These are phyloP conservation scores for Trichophyton benhamiae DNA, from an alignment of 2,329 filamentous ascomycete species.

Conservation along the genomic window DNA sequence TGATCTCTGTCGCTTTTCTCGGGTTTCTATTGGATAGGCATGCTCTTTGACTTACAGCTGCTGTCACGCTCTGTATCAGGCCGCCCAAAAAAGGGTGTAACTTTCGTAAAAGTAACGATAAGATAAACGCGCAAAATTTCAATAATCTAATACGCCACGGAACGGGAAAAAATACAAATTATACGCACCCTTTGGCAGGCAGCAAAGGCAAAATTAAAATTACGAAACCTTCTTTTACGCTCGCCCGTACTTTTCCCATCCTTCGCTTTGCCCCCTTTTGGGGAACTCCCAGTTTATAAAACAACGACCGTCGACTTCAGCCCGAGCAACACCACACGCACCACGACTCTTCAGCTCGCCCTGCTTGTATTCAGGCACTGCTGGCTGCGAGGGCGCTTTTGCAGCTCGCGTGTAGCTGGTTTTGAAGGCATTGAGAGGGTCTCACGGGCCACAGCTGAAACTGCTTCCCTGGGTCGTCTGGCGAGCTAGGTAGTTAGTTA, in stretches of 20 bases:
- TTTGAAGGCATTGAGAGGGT: not conserved
- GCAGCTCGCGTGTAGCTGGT: not conserved
- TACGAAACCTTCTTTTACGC: not conserved
- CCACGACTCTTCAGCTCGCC: not conserved
- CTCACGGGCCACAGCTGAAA: not conserved
- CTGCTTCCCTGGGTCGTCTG: not conserved
- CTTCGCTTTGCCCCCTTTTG: not conserved
- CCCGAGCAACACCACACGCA: not conserved
- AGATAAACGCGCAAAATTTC: not conserved
- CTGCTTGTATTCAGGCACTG: not conserved
- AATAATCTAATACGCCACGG: not conserved
- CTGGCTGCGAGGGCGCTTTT: not conserved
- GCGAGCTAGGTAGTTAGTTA: not conserved
- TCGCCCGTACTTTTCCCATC: not conserved
- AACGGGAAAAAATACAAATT: not conserved
- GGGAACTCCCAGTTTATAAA: not conserved
- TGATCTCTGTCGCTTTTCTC: not conserved
- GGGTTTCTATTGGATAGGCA: not conserved
- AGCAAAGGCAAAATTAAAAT: not conserved
- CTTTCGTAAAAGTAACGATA: not conserved
- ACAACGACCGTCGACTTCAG: not conserved
- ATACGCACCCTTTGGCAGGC: not conserved
- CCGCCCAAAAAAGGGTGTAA: not conserved
- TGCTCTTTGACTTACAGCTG: not conserved
- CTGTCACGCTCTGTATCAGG: not conserved